phyloP scores from a whole-genome alignment of 176 grass and related monocot species.

The Zizania latifolia region DNA sequence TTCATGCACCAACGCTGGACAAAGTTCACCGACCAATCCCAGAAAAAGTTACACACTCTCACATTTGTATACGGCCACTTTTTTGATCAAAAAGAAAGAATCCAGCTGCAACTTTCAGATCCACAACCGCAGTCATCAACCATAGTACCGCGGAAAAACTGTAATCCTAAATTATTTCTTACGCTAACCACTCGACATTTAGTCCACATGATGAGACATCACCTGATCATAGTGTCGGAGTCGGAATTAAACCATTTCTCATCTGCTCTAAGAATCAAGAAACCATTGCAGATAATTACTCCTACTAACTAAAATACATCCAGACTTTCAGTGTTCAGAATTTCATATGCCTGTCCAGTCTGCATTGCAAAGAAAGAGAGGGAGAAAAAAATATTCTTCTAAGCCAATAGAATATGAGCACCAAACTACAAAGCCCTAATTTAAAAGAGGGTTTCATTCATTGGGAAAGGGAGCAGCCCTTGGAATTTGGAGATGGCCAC shows the following conservation, averaged over 20 bases:
- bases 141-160: neutral
- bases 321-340: neutral
- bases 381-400: neutral
- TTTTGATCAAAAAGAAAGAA: neutral
- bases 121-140: too few relatives aligned
- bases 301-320: neutral
- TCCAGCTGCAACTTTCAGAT: neutral
- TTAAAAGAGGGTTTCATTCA: neutral
- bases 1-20: neutral
- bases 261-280: neutral
- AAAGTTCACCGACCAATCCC: neutral
- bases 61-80: neutral
- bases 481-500: constrained; percentile 39
- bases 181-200: neutral
- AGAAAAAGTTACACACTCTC: neutral
- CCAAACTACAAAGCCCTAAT: neutral
- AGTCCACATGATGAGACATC: neutral
- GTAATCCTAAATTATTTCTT: neutral
- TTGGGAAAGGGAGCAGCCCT: constrained; percentile 40
- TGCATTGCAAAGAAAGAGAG: neutral
- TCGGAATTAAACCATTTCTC: neutral
- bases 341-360: neutral
- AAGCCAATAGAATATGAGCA: too few relatives aligned
- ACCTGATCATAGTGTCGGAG: neutral
- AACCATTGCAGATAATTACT: neutral